Evolutionary conservation across 345 rosid species (phyloP).

Genomic region (Populus pruinosa): DNA sequence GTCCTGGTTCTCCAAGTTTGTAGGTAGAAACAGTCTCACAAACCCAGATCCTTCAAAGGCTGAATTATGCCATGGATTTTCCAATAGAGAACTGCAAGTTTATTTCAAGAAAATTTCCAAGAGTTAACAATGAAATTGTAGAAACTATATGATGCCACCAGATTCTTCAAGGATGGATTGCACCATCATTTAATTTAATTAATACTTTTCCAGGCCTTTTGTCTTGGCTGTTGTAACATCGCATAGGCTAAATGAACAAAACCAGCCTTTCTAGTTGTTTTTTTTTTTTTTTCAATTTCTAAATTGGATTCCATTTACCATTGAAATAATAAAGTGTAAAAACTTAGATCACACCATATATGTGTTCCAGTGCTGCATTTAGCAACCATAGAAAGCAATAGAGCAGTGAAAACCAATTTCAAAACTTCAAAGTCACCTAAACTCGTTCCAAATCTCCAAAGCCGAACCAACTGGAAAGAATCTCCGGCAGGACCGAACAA

Average conservation of each 20-base stretch:
- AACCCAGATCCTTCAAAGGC: slow-evolving; percentile 97
- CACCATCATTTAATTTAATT: background rate
- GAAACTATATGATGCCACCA: background rate
- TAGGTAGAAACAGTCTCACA: slow-evolving; percentile 88
- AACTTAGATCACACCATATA: too few relatives aligned
- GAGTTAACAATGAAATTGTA: background rate
- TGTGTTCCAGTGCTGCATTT: background rate
- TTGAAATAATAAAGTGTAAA: too few relatives aligned
- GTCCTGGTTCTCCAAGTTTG: slow-evolving; percentile 74
- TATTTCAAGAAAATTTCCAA: slow-evolving; percentile 12
- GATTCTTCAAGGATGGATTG: background rate
- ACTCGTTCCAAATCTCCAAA: slow-evolving; percentile 90
- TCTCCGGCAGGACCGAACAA: slow-evolving; percentile 77
- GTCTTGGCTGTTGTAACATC: background rate
- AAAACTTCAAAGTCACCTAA: slow-evolving; percentile 47
- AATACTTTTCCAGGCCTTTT: slow-evolving; percentile 1
- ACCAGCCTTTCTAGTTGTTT: background rate
- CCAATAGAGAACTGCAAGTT: slow-evolving; percentile 69
- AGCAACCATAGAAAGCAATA: background rate
- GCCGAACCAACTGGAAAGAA: slow-evolving; percentile 91
- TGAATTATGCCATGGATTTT: slow-evolving; percentile 97
- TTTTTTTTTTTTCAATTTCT: background rate
- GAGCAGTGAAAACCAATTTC: background rate
- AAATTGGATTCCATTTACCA: background rate
- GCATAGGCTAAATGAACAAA: background rate